Evolutionary conservation across 352 stramenopile species (phyloP).

Genomic region (Phytophthora sp.): DNA sequence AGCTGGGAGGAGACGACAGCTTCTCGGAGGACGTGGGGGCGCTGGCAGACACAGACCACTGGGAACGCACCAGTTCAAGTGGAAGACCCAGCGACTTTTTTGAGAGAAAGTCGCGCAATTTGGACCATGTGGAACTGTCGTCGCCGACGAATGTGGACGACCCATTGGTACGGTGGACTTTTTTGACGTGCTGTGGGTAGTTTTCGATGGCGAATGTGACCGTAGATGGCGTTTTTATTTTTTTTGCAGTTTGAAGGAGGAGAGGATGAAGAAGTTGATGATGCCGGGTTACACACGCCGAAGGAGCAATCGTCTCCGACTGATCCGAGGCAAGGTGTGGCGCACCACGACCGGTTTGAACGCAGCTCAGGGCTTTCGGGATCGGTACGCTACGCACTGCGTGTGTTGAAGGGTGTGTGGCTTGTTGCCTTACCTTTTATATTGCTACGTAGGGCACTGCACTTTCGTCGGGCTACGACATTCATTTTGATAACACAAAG

Average conservation of each 20-base stretch:
- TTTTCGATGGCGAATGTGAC: no score
- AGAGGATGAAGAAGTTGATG: neutral
- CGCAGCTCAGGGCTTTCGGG: constrained; percentile 36
- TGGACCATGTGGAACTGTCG: constrained; percentile 75
- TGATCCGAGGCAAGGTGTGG: constrained; percentile 14
- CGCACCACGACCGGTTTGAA: constrained; percentile 28
- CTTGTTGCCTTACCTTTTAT: neutral
- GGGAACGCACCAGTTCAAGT: constrained; percentile 36
- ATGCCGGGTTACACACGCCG: constrained; percentile 1
- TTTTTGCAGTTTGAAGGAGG: constrained; percentile 22
- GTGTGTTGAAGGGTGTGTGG: neutral
- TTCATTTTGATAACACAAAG: constrained; percentile 63
- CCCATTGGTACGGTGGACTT: constrained; percentile 10
- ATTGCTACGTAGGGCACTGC: constrained; percentile 44
- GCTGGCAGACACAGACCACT: constrained; percentile 27
- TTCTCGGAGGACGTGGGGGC: constrained; percentile 44
- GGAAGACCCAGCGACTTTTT: constrained; percentile 75
- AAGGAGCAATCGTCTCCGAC: constrained; percentile 24
- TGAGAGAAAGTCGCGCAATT: constrained; percentile 69
- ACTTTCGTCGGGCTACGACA: constrained; percentile 68
- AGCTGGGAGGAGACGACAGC: constrained; percentile 49
- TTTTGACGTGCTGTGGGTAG: neutral
- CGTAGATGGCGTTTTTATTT: no score
- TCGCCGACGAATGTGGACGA: constrained; percentile 36
- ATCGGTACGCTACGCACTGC: constrained; percentile 18